These are phyloP conservation scores for Chlorella ohadii DNA, from an alignment of 139 green algal genomes.

Conservation along the genomic window DNA sequence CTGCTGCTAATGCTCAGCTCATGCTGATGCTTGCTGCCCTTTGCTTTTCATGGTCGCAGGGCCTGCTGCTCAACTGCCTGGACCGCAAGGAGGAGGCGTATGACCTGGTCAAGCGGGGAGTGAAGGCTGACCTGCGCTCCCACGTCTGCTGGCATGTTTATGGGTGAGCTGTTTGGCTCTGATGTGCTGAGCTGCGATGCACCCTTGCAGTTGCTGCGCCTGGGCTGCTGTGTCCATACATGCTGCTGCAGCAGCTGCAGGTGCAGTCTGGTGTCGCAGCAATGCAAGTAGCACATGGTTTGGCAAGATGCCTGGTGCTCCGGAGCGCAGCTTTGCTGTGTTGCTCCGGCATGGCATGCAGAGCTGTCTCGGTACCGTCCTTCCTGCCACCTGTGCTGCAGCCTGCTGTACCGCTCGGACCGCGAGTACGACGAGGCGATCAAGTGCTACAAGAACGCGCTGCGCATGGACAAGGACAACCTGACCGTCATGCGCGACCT, in stretches of 20 bases:
- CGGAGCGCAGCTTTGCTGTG: too few relatives aligned
- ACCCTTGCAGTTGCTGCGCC: too few relatives aligned
- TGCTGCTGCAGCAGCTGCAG: too few relatives aligned
- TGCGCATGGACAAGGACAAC: constrained; percentile 95
- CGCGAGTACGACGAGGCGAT: constrained; percentile 97
- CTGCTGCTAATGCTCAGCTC: too few relatives aligned
- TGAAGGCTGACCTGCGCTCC: constrained; percentile 88
- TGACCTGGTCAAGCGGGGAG: constrained; percentile 88
- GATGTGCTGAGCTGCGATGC: too few relatives aligned
- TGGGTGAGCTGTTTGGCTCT: too few relatives aligned
- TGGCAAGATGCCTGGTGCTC: too few relatives aligned
- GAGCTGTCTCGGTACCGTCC: neutral
- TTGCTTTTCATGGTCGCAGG: too few relatives aligned
- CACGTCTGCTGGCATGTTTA: constrained; percentile 99
- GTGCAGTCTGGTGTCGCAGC: too few relatives aligned
- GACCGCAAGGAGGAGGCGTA: constrained; percentile 92
- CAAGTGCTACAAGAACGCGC: constrained; percentile 99
- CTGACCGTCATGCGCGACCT: constrained; percentile 93
- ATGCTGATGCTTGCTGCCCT: too few relatives aligned
- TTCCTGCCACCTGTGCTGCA: constrained; percentile 34
- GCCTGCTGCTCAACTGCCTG: constrained; percentile 89
- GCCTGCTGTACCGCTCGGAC: constrained; percentile 94
- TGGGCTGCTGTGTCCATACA: neutral
- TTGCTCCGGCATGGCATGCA: neutral
- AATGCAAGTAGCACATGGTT: too few relatives aligned